Percentiles rank a stretch among this genome's conserved stretches.
phyloP scores from a whole-genome alignment of 2,329 filamentous ascomycete species.

The Sporothrix inflata region DNA sequence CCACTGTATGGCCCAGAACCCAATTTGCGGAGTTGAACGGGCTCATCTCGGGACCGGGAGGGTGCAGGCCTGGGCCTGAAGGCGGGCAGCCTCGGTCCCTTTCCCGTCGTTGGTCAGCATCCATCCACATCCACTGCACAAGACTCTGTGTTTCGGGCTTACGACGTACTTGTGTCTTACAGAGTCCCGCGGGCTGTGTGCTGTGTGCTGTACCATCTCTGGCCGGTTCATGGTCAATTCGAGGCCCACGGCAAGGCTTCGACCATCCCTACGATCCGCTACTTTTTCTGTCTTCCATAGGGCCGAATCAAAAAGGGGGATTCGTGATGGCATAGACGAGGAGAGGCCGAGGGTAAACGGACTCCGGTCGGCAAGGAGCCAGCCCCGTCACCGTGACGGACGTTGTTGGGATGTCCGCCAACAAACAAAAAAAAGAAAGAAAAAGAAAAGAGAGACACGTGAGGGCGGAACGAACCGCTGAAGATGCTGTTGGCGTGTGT shows the following conservation, averaged over 20 bases:
- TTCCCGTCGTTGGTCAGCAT: not conserved
- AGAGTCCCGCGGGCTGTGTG: not conserved
- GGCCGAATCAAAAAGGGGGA: not conserved
- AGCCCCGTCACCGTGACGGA: not conserved
- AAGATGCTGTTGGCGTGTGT: not conserved
- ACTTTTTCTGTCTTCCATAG: not conserved
- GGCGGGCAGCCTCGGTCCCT: slow-evolving; percentile 20
- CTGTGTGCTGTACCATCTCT: not conserved
- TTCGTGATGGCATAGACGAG: not conserved
- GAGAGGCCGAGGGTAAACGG: not conserved
- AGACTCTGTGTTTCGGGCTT: not conserved
- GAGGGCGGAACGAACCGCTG: slow-evolving; percentile 12
- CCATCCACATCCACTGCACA: not conserved
- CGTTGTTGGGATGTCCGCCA: not conserved
- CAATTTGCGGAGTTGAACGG: slow-evolving; percentile 20
- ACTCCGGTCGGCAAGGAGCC: not conserved
- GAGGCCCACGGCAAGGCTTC: not conserved
- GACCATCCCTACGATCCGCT: not conserved
- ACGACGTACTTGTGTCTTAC: not conserved
- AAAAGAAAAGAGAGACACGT: not conserved
- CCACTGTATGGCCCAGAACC: slow-evolving; percentile 8
- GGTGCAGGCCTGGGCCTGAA: not conserved
- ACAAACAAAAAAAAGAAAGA: not conserved
- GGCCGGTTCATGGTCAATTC: not conserved
- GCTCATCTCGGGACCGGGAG: slow-evolving; percentile 21